A percentile compares a stretch with the other conserved stretches of the same genome.
These are phyloP conservation scores for Gossypium aridum DNA, from an alignment of 441 rosid genomes.

Conservation along the genomic window DNA sequence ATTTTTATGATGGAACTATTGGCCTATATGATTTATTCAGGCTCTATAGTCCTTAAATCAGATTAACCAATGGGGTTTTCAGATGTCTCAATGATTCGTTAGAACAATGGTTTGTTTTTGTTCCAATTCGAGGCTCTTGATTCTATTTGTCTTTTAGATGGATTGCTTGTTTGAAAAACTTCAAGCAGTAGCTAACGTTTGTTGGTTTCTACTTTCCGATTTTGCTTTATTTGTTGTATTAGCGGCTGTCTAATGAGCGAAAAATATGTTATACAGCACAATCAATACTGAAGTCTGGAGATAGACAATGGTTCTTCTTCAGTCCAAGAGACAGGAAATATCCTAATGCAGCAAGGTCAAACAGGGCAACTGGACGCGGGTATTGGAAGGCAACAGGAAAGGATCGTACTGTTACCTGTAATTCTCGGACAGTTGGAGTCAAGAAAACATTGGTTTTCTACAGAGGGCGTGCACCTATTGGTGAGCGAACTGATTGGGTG, in stretches of 20 bases:
- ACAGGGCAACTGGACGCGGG: slow-evolving; percentile 71
- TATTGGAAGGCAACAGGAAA: slow-evolving; percentile 93
- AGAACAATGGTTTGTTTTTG: neutral
- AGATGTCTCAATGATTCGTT: neutral
- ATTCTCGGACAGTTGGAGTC: slow-evolving; percentile 56
- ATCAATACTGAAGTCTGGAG: slow-evolving; percentile 69
- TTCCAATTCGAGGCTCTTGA: neutral
- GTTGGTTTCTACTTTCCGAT: neutral
- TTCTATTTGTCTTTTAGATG: neutral
- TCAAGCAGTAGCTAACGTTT: neutral
- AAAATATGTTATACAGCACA: slow-evolving; percentile 32
- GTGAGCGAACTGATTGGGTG: slow-evolving; percentile 87
- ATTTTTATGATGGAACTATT: neutral
- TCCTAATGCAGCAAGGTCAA: slow-evolving; percentile 83
- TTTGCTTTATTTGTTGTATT: neutral
- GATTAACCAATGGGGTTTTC: neutral
- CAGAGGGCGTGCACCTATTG: slow-evolving; percentile 76
- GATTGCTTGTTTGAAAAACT: neutral
- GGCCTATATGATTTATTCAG: too few relatives aligned
- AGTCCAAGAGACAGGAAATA: slow-evolving; percentile 75
- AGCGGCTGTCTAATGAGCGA: slow-evolving; percentile 15
- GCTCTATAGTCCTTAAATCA: neutral
- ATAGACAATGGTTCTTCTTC: slow-evolving; percentile 81
- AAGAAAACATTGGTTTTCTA: slow-evolving; percentile 89
- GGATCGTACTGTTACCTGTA: slow-evolving; percentile 51